phyloP scores from a whole-genome alignment of 2,329 filamentous ascomycete species.

The Sclerotinia nivalis region DNA sequence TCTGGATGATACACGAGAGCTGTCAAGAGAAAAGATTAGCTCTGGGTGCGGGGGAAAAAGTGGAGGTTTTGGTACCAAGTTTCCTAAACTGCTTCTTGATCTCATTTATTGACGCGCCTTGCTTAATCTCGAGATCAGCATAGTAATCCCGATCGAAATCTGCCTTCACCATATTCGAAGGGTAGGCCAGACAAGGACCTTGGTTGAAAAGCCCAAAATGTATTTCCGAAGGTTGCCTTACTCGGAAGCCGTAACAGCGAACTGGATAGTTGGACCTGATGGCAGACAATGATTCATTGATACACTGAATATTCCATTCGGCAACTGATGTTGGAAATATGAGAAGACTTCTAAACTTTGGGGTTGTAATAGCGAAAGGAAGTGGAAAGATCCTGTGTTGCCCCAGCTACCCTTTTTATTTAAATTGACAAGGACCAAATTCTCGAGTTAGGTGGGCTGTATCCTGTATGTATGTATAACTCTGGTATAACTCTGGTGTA shows the following conservation, averaged over 20 bases:
- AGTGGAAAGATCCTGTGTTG: constrained; percentile 14
- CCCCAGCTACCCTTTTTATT: constrained; percentile 17
- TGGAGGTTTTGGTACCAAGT: constrained; percentile 50
- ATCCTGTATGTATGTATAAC: neutral
- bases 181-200: constrained; percentile 3
- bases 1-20: constrained; percentile 71
- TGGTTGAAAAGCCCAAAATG: constrained; percentile 3
- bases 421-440: neutral
- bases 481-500: neutral
- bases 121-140: constrained; percentile 62
- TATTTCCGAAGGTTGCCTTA: neutral
- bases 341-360: constrained; percentile 6
- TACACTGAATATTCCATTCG: constrained; percentile 20
- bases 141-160: constrained; percentile 59
- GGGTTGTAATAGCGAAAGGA: constrained; percentile 1
- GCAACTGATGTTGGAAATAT: constrained; percentile 7
- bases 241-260: neutral
- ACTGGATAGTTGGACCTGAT: constrained; percentile 3
- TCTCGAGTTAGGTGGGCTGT: constrained; percentile 6
- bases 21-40: constrained; percentile 35
- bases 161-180: constrained; percentile 40
- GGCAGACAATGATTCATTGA: constrained; percentile 3
- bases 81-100: constrained; percentile 71
- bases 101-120: constrained; percentile 60
- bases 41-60: neutral